Base-by-base conservation (phyloP, 352 stramenopile genomes). In the Phytopythium boreale region DNA sequence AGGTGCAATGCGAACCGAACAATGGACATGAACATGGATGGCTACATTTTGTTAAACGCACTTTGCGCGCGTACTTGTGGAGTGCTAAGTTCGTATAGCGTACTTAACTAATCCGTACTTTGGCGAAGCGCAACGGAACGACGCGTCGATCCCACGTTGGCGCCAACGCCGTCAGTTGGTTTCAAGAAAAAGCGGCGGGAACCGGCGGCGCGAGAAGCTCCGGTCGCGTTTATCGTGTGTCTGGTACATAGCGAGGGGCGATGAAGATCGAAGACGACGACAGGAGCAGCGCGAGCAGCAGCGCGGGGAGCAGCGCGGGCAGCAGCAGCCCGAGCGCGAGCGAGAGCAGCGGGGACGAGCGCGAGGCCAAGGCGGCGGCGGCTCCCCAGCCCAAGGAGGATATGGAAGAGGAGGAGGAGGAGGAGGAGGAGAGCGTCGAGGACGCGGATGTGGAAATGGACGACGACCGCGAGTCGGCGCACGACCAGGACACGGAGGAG, bases 341-440 rank as follows among this genome's bases (percentile, higher is more conserved):
- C 53, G 51, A 58, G 29, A 77, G 60, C 58, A 69, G 49, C 57
- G 71, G 47, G 59, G 61, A 59, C 37, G 63, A 60, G 51, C 56
- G 39, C 19, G 53, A 64, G 26, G 36, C 19, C n/a, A 56, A 50
- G 41, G 59, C 27, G 29, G 29, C 22, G 11, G 15, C 62, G 52
- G 44, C 62, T 26, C 39, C 62, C n/a, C 15, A 52, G 17, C n/a
- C 66, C 47, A 57, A 76, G 53, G 68, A 52, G 24, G 61, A 53
- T 44, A 68, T 66, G 12, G 62, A 68, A 17, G 69, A 64, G 63
- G 72, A 62, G 22, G 69, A 73, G 44, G 68, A 65, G 11, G 65
- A 76, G 50, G 70, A 75, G 37, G 68, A 74, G 12, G 77, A 81
- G 12, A 67, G 75, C 9, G 71, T 74, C 11, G 72, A 69, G 22